Conservation (phyloP, 257 asterid genomes). For the Fraxinus pennsylvanica region DNA sequence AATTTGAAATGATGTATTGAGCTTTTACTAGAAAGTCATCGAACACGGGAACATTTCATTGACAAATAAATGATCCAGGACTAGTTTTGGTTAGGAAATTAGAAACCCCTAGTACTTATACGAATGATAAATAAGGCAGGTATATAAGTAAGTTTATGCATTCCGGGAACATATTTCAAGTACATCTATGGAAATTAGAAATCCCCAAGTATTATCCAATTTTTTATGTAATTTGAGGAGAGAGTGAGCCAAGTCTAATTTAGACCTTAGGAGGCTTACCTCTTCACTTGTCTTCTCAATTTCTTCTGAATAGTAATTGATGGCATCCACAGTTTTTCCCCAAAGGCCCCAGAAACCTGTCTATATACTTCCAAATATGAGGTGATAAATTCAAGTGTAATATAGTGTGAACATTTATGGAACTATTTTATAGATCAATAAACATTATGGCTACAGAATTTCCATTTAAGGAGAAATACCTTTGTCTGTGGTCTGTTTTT, state of each 20-base stretch:
- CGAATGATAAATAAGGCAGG: too few species aligned
- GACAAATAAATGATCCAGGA: too few species aligned
- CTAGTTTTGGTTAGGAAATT: too few species aligned
- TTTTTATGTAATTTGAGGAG: background rate
- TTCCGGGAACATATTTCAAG: too few species aligned
- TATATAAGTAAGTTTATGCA: too few species aligned
- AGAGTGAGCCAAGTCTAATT: background rate
- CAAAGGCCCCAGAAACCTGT: slow-evolving; percentile 82
- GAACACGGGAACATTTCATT: background rate
- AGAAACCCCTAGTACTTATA: too few species aligned
- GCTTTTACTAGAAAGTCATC: background rate
- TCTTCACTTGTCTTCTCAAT: slow-evolving; percentile 50
- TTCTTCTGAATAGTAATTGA: slow-evolving; percentile 59
- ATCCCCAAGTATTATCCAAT: background rate
- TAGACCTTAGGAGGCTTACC: slow-evolving; percentile 47
- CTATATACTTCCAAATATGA: slow-evolving; percentile 47
- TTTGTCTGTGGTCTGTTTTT: slow-evolving; percentile 54
- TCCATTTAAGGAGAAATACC: slow-evolving; percentile 45
- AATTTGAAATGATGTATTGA: slow-evolving; percentile 2
- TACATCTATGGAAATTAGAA: too few species aligned
- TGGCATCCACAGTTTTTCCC: slow-evolving; percentile 76
- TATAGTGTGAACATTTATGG: background rate
- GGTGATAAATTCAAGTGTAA: slow-evolving; percentile 19
- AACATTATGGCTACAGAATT: background rate
- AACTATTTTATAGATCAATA: slow-evolving; percentile 1